Base-by-base conservation (phyloP, 108 stramenopile species). In the Skeletonema potamos region DNA sequence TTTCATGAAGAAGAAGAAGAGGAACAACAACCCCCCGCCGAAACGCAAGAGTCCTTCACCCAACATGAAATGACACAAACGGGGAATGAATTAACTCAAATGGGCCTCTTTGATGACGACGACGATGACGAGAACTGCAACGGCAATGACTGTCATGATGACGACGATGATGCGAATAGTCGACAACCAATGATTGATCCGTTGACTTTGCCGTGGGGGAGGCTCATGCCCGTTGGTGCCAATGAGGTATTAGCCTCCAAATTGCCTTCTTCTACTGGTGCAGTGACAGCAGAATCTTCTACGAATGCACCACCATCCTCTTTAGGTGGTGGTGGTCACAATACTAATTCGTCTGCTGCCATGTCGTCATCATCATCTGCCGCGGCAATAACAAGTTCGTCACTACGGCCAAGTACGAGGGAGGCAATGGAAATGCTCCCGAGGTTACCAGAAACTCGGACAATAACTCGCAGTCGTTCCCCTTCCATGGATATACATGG, bases 191-290 rank as follows among this genome's bases (percentile, higher is more conserved):
- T 83, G 3, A 72, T 87, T 15, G 79, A 84, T 78, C 89, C 85
- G 12, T 74, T 71, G 1, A 75, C 72, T 11, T 27, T 86, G 46
- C 87, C 89, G 0, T 91, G 84, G 86, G 89, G 80, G 26, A 75
- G 89, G 6, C 76, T 91, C 6, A 83, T 90, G 43, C 85, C 86
- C n/a, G 74, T 74, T 30, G 74, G 66, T 51, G 24, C 58, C 39
- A 54, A 58, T 54, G 58, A 58, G 55, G 15, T 33, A n/a, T n/a
- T n/a, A 9, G 39, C 57, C n/a, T n/a, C n/a, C n/a, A n/a, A n/a
- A 2, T 6, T n/a, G 26, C 58, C 57, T 27, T 2, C 51, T 36
- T 1, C 28, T 34, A 8, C 12, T 60, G 0, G 58, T 18, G 30
- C 36, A 3, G 33, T 54, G 29, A 62, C 39, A 3, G 43, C n/a